Evolutionary conservation across 2,329 filamentous ascomycete genomes (phyloP).

Genomic region (Paraconiothyrium sp.): DNA sequence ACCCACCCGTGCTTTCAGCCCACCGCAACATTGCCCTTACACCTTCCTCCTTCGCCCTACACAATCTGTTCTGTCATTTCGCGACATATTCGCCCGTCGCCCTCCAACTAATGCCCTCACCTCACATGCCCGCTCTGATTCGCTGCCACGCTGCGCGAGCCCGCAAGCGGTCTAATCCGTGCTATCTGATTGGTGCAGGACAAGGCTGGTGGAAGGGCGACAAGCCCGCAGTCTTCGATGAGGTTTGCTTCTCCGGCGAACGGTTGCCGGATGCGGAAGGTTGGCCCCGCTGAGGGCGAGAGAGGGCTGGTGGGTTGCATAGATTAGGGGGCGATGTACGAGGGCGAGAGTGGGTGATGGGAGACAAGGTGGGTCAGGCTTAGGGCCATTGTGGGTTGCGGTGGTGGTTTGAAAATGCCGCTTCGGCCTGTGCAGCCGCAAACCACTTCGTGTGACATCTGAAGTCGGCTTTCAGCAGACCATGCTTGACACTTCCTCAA

Average conservation of each 20-base stretch:
- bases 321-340: background rate
- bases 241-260: slow-evolving; percentile 3
- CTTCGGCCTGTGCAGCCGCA: background rate
- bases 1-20: background rate
- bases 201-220: slow-evolving; percentile 1
- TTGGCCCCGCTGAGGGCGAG: slow-evolving; percentile 1
- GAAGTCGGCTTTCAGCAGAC: background rate
- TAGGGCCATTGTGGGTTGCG: background rate
- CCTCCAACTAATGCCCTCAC: slow-evolving; percentile 13
- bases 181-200: background rate
- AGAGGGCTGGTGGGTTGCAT: background rate
- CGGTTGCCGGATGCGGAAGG: slow-evolving; percentile 7
- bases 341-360: background rate
- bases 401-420: background rate
- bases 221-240: slow-evolving; percentile 11
- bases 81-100: background rate
- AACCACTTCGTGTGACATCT: background rate
- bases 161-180: background rate
- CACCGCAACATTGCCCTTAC: background rate
- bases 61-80: background rate
- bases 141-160: background rate
- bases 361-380: background rate
- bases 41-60: background rate
- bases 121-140: slow-evolving; percentile 11
- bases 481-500: background rate